Conservation (phyloP, 306 rosid genomes). For the Arachis stenosperma region DNA sequence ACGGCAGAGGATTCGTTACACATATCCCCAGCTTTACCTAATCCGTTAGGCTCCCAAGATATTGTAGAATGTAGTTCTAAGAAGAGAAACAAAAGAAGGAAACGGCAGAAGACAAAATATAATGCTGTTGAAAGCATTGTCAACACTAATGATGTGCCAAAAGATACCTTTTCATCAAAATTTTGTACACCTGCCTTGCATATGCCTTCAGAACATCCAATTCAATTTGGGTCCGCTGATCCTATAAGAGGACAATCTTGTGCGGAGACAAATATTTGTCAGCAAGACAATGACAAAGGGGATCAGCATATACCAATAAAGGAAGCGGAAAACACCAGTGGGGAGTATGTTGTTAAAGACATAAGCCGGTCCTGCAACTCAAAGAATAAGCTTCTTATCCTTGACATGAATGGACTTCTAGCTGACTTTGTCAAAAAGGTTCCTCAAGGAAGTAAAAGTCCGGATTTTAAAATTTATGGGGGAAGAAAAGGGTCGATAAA, state of each 20-base stretch:
- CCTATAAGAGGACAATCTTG: constrained; percentile 34
- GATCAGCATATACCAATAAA: constrained; percentile 10
- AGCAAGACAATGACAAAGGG: constrained; percentile 35
- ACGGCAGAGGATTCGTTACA: constrained; percentile 28
- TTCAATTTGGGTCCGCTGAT: constrained; percentile 36
- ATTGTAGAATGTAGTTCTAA: constrained; percentile 31
- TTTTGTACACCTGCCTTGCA: constrained; percentile 24
- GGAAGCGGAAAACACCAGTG: constrained; percentile 34
- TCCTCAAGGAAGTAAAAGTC: constrained; percentile 39
- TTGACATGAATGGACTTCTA: constrained; percentile 91
- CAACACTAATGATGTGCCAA: constrained; percentile 31
- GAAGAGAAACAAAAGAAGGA: constrained; percentile 29
- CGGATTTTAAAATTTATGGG: constrained; percentile 43
- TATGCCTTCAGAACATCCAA: constrained; percentile 39
- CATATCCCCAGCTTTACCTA: constrained; percentile 34
- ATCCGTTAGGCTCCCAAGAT: constrained; percentile 22
- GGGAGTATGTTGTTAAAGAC: constrained; percentile 25
- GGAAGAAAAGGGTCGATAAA: constrained; percentile 24
- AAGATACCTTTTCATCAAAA: constrained; percentile 33
- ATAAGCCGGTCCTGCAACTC: constrained; percentile 17
- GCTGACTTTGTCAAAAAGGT: constrained; percentile 61
- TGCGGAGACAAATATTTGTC: constrained; percentile 24
- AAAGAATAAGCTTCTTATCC: constrained; percentile 85
- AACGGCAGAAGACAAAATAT: constrained; percentile 27
- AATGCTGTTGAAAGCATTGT: constrained; percentile 33